Evolutionary conservation across 1,139 yeast genomes (phyloP).

Genomic region (Sugiyamaella pinicola): DNA sequence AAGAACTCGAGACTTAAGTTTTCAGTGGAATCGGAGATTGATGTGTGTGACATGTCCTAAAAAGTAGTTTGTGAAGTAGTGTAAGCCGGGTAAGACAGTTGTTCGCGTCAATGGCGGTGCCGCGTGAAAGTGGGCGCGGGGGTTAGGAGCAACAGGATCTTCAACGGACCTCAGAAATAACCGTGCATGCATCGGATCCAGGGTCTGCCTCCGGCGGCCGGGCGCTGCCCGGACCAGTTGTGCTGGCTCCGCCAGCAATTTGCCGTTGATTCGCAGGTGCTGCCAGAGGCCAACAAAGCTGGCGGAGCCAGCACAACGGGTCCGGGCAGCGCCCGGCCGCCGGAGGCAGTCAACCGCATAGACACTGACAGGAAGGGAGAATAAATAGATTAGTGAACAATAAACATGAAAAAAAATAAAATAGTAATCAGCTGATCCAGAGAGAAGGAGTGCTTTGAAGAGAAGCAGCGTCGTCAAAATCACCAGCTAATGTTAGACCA

Average conservation of each 20-base stretch:
- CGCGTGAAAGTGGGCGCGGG: not conserved
- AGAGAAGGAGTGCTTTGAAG: slow-evolving; percentile 30
- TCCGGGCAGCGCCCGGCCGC: slow-evolving; percentile 4
- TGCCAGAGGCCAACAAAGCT: not conserved
- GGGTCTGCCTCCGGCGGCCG: not conserved
- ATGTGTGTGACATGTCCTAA: slow-evolving; percentile 16
- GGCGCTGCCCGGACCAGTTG: not conserved
- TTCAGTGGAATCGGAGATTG: slow-evolving; percentile 7
- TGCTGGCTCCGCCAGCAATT: not conserved
- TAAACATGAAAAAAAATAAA: slow-evolving; percentile 5
- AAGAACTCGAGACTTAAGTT: slow-evolving; percentile 7
- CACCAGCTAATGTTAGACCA: slow-evolving; percentile 20
- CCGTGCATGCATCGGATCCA: too few relatives aligned
- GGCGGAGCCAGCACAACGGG: not conserved
- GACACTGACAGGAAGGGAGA: not conserved
- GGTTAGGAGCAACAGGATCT: too few relatives aligned
- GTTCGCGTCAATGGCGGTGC: too few relatives aligned
- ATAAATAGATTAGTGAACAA: slow-evolving; percentile 6
- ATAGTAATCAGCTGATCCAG: slow-evolving; percentile 28
- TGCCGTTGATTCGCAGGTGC: too few relatives aligned
- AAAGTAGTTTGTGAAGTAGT: not conserved
- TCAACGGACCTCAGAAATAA: too few relatives aligned
- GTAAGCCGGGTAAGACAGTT: slow-evolving; percentile 15
- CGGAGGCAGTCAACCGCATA: not conserved
- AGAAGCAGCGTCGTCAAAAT: slow-evolving; percentile 30